Evolutionary conservation across 176 grass and related monocot species (phyloP), one percentile per base, ranked within the genome.

Genomic region (Guadua angustifolia): DNA sequence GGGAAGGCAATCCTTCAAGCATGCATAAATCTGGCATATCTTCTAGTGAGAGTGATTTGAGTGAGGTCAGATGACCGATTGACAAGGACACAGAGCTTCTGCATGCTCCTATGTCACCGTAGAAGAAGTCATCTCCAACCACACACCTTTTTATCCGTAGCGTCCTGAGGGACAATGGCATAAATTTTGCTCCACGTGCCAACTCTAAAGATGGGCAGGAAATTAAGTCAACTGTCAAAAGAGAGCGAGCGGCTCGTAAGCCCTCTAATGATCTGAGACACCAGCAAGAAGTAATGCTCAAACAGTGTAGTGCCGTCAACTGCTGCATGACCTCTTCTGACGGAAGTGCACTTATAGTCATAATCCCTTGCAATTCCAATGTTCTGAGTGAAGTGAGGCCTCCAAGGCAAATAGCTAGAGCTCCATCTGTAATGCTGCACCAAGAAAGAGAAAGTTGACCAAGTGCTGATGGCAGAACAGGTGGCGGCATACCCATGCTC

Each of bases 111-210:
- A 83, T 53, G 3, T 0, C 24, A 11, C 9, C 4, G 4, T 15
- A 19, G 29, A 83, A 40, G 3, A 38, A 74, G 5, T 75, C 10
- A 36, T 5, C 26, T 42, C 4, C 3, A 21, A 79, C 4, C 18
- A 85, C 5, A 2, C 83, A 85, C 0, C 0, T 0, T 0, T 0
- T 0, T 56, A 77, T 77, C 0, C 0, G 0, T 1, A 86, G 29
- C 0, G 0, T 0, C 18, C 1, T 0, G 50, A 86, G 29, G 4
- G 67, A 72, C 0, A 79, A 2, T 0, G 55, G 26, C 29, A 85
- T 18, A 1, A 2, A 60, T 25, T 78, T 40, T 38, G 65, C 7
- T 36, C 13, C 65, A 12, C 2, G 0, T 57, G 22, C 47, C 50
- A 84, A 3, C 10, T 69, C 22, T 44, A 84, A 45, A 76, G 9